Base-by-base conservation (phyloP, 176 grass and related monocot genomes). In the Cenchrus fungigraminus region DNA sequence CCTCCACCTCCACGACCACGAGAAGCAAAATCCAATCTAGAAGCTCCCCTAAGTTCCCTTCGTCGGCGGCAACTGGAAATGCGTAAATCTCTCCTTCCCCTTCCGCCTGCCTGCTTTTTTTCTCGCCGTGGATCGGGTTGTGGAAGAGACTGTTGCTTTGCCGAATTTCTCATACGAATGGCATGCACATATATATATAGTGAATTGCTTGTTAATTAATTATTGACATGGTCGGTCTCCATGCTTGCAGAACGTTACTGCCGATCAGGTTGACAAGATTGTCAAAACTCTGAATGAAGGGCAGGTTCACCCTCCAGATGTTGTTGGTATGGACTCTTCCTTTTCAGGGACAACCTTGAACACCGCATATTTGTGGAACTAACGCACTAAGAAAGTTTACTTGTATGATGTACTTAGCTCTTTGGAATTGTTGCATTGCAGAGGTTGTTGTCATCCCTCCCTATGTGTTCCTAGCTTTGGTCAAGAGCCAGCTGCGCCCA, bases 21-120 rank as follows among this genome's bases (percentile, higher is more conserved):
- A 80, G 89, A 79, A 87, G 53, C 62, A 29, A 86, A 59, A 84
- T 85, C 65, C 40, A 47, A 91, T 82, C 86, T 40, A 56, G 70
- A 83, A 59, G 65, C 65, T 3, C 8, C 34, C 12, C 54, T 4
- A 40, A 40, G 37, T 40, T 4, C 37, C 37, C 37, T 95, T 95
- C 91, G 93, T 98, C 51, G 93, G 96, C 9, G 95, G 96, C 79
- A 98, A 98, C 93, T 98, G 93, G 96, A 95, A 95, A 95, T 98
- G 93, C 83, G 96, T 98, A 85, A 68, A 40, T 40, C 37, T 86
- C 44, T 13, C 22, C 31, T 29, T 4, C 15, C 4, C 42, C 68
- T 29, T 6, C 4, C 16, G 12, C 5, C 17, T 56, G 1, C 12
- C 4, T 45, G 5, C 69, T 0, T 6, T 3, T n/a, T 17, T 50